phyloP scores from a whole-genome alignment of 2,329 filamentous ascomycete genomes.

The Fusarium sacchari region DNA sequence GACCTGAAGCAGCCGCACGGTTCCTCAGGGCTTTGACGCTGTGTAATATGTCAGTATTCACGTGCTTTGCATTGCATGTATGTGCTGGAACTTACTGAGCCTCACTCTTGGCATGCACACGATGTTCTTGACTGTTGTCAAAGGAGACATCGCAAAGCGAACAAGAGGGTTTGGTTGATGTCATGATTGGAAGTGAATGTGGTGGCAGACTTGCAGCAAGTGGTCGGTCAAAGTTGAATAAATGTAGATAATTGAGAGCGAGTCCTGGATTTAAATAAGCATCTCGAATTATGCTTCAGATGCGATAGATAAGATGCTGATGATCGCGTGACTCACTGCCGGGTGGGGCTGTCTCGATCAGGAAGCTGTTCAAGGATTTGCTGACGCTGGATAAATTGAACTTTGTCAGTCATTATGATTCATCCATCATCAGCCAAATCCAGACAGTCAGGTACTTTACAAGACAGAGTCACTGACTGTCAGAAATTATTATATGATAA shows the following conservation, averaged over 20 bases:
- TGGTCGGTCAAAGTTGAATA: fast-evolving
- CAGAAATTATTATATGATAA: background rate
- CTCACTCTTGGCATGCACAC: conserved; percentile 16
- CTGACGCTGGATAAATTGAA: background rate
- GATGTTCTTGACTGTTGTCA: conserved; percentile 7
- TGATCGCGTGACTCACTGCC: conserved; percentile 9
- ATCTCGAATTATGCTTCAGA: background rate
- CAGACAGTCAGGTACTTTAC: background rate
- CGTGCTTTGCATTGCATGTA: fast-evolving
- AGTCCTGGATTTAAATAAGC: background rate
- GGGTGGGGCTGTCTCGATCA: background rate
- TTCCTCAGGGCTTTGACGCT: conserved; percentile 2
- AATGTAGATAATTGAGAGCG: fast-evolving
- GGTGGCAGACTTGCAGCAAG: background rate
- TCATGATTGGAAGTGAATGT: background rate
- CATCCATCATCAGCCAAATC: background rate
- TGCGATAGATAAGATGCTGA: background rate
- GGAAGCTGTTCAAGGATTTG: background rate
- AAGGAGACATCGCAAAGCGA: conserved; percentile 10
- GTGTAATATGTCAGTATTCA: background rate
- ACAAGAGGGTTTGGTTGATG: background rate
- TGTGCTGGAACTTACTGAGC: background rate
- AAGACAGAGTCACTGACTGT: background rate
- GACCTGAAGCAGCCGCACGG: background rate
- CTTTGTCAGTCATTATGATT: background rate